Evolutionary conservation across 306 rosid genomes (phyloP).

Genomic region (Chamaecrista fasciculata): DNA sequence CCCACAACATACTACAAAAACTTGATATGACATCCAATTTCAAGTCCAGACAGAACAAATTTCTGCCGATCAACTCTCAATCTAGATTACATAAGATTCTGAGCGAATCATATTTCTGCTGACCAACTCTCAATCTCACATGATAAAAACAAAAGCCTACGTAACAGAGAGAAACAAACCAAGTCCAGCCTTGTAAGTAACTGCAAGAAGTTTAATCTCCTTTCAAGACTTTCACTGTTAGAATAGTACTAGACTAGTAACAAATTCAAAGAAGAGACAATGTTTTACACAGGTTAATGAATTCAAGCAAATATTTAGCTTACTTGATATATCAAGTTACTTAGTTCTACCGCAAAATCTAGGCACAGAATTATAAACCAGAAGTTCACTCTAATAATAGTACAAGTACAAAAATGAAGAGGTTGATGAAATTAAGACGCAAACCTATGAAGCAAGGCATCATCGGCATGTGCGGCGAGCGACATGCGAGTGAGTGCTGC

Average conservation of each 20-base stretch:
- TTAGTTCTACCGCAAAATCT: background rate
- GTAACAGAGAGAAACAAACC: background rate
- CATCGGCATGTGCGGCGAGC: constrained; percentile 45
- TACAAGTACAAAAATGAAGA: too few relatives aligned
- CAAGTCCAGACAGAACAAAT: too few relatives aligned
- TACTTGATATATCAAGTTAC: background rate
- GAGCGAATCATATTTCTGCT: background rate
- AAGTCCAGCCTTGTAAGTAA: constrained; percentile 6
- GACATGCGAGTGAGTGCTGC: constrained; percentile 57
- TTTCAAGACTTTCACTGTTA: background rate
- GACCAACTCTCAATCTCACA: background rate
- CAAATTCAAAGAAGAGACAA: background rate
- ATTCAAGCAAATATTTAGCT: background rate
- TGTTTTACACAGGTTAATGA: constrained; percentile 1
- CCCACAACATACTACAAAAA: background rate
- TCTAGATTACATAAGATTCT: background rate
- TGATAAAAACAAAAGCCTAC: background rate
- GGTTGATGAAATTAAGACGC: background rate
- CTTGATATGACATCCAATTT: background rate
- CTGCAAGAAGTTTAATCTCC: background rate
- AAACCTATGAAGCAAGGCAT: constrained; percentile 82
- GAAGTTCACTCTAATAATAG: background rate
- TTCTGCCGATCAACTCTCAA: too few relatives aligned
- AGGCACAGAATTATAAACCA: background rate
- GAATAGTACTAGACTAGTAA: background rate